Percentiles rank a stretch among this genome's conserved stretches.
These are phyloP conservation scores for Ochetophila trinervis DNA, from an alignment of 306 rosid genomes.

Conservation along the genomic window DNA sequence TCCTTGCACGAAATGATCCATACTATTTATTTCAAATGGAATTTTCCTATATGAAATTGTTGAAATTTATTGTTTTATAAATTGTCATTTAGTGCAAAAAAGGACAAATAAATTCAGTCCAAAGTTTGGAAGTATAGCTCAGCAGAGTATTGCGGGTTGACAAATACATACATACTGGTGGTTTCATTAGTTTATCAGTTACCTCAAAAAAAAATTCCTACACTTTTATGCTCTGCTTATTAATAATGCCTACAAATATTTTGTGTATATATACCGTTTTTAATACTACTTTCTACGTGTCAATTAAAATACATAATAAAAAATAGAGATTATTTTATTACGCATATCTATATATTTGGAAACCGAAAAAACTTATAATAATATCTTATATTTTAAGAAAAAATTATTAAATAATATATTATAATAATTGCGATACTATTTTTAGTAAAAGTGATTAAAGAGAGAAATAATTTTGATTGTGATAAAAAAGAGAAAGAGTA, in stretches of 20 bases:
- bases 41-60: neutral
- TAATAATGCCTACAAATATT: neutral
- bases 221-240: neutral
- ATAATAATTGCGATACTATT: too few relatives aligned
- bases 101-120: neutral
- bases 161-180: neutral
- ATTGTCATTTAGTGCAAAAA: conserved; percentile 3
- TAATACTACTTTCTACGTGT: too few relatives aligned
- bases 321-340: too few relatives aligned
- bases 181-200: conserved; percentile 14
- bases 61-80: neutral
- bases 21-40: neutral
- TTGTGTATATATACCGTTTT: neutral
- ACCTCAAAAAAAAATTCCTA: conserved; percentile 9
- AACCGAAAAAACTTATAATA: too few relatives aligned
- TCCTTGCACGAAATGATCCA: conserved; percentile 19
- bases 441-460: too few relatives aligned
- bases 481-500: too few relatives aligned
- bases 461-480: too few relatives aligned
- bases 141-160: neutral
- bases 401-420: too few relatives aligned
- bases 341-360: too few relatives aligned
- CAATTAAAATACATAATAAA: too few relatives aligned
- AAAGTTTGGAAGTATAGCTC: conserved; percentile 7
- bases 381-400: too few relatives aligned